Conservation (phyloP, 2,329 filamentous ascomycete species). For the Coniochaeta sp. region DNA sequence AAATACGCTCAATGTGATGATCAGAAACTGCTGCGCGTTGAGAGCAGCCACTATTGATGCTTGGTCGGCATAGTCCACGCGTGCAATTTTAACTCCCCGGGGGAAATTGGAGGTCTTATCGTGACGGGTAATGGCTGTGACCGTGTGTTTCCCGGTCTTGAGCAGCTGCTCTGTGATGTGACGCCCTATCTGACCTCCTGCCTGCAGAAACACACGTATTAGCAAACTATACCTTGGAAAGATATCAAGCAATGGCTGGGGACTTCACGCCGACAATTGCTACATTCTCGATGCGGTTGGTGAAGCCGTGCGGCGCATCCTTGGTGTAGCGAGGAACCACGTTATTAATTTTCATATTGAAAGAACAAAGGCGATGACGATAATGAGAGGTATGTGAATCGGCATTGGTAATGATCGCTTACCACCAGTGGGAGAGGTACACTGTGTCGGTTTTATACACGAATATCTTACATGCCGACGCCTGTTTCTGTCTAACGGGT, state of each 20-base stretch:
- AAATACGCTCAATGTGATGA: constrained; percentile 29
- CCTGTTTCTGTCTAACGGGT: too few species aligned
- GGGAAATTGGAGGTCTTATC: constrained; percentile 33
- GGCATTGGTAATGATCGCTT: too few species aligned
- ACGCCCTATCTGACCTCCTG: constrained; percentile 14
- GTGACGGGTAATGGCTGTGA: constrained; percentile 41
- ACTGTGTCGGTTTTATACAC: too few species aligned
- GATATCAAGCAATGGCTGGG: not conserved
- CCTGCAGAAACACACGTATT: constrained; percentile 7
- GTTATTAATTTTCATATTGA: not conserved
- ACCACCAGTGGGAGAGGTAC: too few species aligned
- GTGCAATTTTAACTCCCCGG: constrained; percentile 26
- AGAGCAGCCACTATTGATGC: constrained; percentile 16
- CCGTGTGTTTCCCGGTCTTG: constrained; percentile 33
- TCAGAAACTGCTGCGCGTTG: constrained; percentile 23
- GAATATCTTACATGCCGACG: too few species aligned
- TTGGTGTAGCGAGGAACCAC: constrained; percentile 3
- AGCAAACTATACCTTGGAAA: not conserved
- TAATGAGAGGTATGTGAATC: not conserved
- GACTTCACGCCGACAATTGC: constrained; percentile 17
- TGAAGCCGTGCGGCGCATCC: not conserved
- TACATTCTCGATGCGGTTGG: constrained; percentile 15
- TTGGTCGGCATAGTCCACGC: constrained; percentile 28
- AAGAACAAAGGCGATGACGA: not conserved
- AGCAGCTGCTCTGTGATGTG: constrained; percentile 25